Evolutionary conservation across 331 rosid species (phyloP).

Genomic region (Prunus yedoensis): DNA sequence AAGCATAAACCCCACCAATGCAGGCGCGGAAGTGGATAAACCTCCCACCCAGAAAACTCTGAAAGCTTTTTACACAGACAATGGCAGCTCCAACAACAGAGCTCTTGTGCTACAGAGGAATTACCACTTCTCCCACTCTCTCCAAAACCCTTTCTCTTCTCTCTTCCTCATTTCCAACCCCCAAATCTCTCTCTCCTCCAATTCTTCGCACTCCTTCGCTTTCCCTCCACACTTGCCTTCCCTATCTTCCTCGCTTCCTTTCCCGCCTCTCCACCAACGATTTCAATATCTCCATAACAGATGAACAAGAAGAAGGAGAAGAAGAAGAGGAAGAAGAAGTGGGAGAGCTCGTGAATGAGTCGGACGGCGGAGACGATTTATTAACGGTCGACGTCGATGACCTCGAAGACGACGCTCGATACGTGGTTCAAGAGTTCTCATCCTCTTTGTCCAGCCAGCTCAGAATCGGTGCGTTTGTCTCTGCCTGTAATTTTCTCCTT

Average conservation of each 20-base stretch:
- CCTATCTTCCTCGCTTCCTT: slow-evolving; percentile 32
- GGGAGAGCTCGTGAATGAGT: slow-evolving; percentile 21
- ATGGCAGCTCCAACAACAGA: slow-evolving; percentile 42
- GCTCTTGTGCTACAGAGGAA: slow-evolving; percentile 23
- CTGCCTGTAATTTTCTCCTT: background rate
- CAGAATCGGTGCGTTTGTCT: slow-evolving; percentile 42
- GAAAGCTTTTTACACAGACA: background rate
- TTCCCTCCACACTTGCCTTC: slow-evolving; percentile 20
- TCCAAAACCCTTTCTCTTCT: slow-evolving; percentile 44
- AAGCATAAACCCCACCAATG: background rate
- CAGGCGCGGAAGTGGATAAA: slow-evolving; percentile 1
- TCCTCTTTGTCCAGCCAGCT: slow-evolving; percentile 51
- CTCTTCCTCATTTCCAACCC: slow-evolving; percentile 31
- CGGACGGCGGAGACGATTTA: slow-evolving; percentile 24
- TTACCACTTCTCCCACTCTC: slow-evolving; percentile 14
- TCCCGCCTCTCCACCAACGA: slow-evolving; percentile 21
- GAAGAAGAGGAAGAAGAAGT: slow-evolving; percentile 16
- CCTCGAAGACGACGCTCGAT: slow-evolving; percentile 73
- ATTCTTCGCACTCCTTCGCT: slow-evolving; percentile 13
- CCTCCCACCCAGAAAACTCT: background rate
- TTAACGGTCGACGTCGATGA: slow-evolving; percentile 44
- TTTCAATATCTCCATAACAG: slow-evolving; percentile 13
- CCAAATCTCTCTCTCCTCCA: slow-evolving; percentile 14
- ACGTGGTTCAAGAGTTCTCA: slow-evolving; percentile 56
- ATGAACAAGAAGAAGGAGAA: slow-evolving; percentile 17